Conservation (phyloP, 1,284 basidiomycete species). For the Leccinum pachyderme region DNA sequence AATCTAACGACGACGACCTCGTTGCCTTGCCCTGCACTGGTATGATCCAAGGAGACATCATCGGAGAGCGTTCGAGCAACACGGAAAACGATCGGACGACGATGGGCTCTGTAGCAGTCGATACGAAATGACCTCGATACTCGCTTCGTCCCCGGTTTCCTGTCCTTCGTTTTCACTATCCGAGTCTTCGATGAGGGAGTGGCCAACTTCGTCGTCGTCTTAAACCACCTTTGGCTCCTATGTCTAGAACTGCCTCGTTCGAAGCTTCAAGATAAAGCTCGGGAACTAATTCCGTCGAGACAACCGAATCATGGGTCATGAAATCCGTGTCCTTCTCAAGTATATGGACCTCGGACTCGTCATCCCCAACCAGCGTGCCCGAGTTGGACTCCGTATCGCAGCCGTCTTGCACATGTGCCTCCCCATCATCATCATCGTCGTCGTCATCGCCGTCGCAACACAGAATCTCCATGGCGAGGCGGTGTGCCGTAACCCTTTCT, state of each 20-base stretch:
- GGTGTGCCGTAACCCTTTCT: slow-evolving; percentile 18
- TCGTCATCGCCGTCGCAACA: not conserved
- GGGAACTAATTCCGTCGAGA: not conserved
- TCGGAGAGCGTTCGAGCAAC: not conserved
- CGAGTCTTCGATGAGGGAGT: not conserved
- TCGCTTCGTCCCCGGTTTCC: not conserved
- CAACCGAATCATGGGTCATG: not conserved
- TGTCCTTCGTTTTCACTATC: slow-evolving; percentile 1
- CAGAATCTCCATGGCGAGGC: slow-evolving; percentile 21
- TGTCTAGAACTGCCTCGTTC: not conserved
- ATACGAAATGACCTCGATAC: not conserved
- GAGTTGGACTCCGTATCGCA: slow-evolving; percentile 2
- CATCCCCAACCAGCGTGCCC: slow-evolving; percentile 20
- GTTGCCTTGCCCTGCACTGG: slow-evolving; percentile 6
- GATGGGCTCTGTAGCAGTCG: slow-evolving; percentile 8
- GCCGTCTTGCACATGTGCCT: not conserved
- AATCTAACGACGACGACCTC: slow-evolving; percentile 15
- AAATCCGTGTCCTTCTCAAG: slow-evolving; percentile 9
- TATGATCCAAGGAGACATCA: slow-evolving; percentile 14
- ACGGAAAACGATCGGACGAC: slow-evolving; percentile 4
- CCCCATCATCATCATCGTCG: not conserved
- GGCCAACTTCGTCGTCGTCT: not conserved
- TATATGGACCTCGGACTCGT: slow-evolving; percentile 10
- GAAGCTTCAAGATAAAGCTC: not conserved
- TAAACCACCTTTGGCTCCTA: not conserved